Percentiles rank a stretch among this genome's conserved stretches.
phyloP scores from a whole-genome alignment of 179 eudicot species.

The Sideroxylon spinosum region DNA sequence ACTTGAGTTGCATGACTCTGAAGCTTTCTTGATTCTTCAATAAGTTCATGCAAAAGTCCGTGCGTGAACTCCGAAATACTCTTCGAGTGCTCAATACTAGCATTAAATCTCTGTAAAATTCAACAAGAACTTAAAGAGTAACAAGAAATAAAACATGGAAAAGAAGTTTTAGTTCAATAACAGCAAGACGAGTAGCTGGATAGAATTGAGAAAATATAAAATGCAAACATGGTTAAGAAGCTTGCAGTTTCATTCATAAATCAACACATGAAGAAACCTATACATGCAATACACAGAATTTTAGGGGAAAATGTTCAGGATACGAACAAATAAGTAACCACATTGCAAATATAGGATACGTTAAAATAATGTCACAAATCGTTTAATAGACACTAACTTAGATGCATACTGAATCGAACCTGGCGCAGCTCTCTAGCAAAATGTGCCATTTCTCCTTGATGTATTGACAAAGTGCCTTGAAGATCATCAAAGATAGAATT shows the following conservation, averaged over 20 bases:
- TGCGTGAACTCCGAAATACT: constrained; percentile 54
- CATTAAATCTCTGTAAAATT: constrained; percentile 61
- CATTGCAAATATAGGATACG: not conserved
- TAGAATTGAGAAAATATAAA: not conserved
- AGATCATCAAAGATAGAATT: constrained; percentile 74
- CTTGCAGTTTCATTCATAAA: not conserved
- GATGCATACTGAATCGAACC: constrained; percentile 36
- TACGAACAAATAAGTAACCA: not conserved
- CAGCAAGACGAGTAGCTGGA: not conserved
- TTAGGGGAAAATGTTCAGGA: not conserved
- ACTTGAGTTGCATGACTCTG: constrained; percentile 55
- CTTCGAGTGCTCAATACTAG: constrained; percentile 48
- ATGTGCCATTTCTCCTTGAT: constrained; percentile 82
- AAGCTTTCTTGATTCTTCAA: constrained; percentile 60
- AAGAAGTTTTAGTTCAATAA: not conserved
- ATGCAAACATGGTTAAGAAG: not conserved
- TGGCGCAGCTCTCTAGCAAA: constrained; percentile 87
- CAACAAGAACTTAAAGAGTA: not conserved
- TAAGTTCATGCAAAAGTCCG: constrained; percentile 52
- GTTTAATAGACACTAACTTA: not conserved
- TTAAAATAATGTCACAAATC: not conserved
- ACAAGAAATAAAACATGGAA: not conserved
- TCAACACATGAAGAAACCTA: not conserved
- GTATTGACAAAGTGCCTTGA: constrained; percentile 60
- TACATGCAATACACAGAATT: not conserved